Base-by-base conservation (phyloP, 768 basidiomycete genomes). In the Leccinum rimulosum region DNA sequence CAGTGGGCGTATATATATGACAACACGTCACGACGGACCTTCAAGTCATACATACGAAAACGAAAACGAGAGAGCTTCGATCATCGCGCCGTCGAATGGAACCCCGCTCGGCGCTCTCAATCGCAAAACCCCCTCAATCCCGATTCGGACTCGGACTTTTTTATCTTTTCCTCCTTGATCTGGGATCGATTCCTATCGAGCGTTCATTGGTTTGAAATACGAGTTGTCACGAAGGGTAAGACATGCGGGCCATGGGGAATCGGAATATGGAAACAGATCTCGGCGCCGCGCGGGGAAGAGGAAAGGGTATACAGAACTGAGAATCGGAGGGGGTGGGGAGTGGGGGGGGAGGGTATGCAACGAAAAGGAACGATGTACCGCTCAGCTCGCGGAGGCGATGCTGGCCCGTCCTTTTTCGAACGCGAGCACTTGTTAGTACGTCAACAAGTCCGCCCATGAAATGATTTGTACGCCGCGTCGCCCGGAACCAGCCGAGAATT, bases 71-170 rank as follows among this genome's bases (percentile, higher is more conserved):
- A n/a, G 11, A 12, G 17, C 57, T 57, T 35, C 36, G 49, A 28
- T 28, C 31, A 45, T 30, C 22, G 48, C 43, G 43, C 48, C 22
- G 27, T 35, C 43, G 4, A 38, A 33, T 22, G 22, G 31, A 48
- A 50, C 38, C 9, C 51, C 51, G 51, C 51, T 52, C 27, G 27
- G 14, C 33, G 7, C 36, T 31, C 17, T 61, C 60, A 56, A 56
- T 56, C 60, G 60, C 60, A 62, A 56, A 61, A 61, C 60, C 1
- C 55, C 57, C 57, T 58, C 57, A 57, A 22, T 2, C 40, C 56
- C 3, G 38, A 57, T 31, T 31, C 19, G 30, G 56, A 54, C 19
- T 27, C 31, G 7, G 10, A 9, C 19, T 2, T 45, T 45, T 45
- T 19, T 0, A n/a, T 45, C 43, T 45, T 45, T 40, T 45, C 6